These are phyloP conservation scores for Astrephomene gubernaculifera DNA, from an alignment of 139 green algal genomes.

Conservation along the genomic window DNA sequence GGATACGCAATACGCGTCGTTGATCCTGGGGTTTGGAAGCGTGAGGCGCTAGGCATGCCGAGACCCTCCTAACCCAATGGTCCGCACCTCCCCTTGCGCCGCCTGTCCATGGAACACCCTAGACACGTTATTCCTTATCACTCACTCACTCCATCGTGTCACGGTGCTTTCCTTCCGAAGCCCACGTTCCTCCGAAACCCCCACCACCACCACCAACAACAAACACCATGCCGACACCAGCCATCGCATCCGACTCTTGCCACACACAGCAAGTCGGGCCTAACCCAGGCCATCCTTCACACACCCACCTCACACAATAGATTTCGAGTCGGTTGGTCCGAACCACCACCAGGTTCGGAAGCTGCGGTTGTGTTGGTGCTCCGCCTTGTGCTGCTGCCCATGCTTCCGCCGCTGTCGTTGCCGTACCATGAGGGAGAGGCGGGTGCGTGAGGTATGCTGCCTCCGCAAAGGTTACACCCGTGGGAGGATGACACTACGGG, in stretches of 20 bases:
- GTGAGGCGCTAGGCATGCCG: neutral
- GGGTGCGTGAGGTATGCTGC: conserved; percentile 76
- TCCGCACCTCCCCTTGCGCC: neutral
- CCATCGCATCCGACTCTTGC: neutral
- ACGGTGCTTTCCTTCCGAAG: neutral
- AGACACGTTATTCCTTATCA: neutral
- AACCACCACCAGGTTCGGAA: conserved; percentile 82
- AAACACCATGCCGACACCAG: neutral
- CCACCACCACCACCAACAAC: neutral
- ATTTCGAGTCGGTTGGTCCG: conserved; percentile 79
- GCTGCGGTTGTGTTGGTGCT: neutral
- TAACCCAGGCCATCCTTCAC: neutral
- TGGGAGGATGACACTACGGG: conserved; percentile 76
- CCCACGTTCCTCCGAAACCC: neutral
- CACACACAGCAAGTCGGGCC: neutral
- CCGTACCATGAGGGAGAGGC: neutral
- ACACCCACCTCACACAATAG: conserved; percentile 59
- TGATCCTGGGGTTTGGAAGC: neutral
- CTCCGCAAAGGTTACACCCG: conserved; percentile 70
- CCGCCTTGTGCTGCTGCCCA: neutral
- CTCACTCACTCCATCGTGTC: neutral
- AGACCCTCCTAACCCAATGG: neutral
- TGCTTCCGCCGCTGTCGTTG: neutral
- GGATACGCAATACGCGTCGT: too few species aligned
- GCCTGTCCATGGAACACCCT: too few species aligned